Evolutionary conservation across 2,329 filamentous ascomycete genomes (phyloP).

Genomic region (Diaporthe amygdali): DNA sequence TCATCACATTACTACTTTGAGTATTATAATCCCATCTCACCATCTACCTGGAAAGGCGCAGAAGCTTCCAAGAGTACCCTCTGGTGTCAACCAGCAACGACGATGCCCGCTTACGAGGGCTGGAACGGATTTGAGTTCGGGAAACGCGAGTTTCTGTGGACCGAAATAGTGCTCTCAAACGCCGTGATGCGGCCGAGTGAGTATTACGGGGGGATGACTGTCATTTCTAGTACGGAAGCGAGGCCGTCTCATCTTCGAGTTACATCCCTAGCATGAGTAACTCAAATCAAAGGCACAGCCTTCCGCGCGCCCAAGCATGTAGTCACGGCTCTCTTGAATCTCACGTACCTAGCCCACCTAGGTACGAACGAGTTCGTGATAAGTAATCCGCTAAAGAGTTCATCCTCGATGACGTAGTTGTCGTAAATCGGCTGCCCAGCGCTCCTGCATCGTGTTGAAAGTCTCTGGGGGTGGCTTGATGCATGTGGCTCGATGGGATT

Average conservation of each 20-base stretch:
- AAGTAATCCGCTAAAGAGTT: background rate
- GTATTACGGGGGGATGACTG: conserved; percentile 5
- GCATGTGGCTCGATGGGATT: background rate
- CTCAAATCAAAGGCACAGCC: background rate
- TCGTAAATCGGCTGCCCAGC: background rate
- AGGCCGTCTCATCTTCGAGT: background rate
- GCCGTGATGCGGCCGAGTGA: background rate
- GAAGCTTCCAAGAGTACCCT: background rate
- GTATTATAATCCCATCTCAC: background rate
- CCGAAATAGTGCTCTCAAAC: conserved; percentile 1
- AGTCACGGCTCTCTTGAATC: background rate
- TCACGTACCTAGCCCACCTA: background rate
- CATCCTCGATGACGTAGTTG: background rate
- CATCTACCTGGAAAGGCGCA: background rate
- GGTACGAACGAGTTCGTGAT: background rate
- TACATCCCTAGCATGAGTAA: conserved; percentile 11
- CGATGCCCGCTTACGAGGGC: background rate
- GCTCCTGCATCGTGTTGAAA: background rate
- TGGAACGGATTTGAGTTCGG: background rate
- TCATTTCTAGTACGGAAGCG: background rate
- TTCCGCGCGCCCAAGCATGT: background rate
- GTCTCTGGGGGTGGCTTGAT: background rate
- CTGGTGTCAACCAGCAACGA: background rate
- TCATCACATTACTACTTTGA: background rate
- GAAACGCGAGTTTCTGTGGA: background rate